phyloP scores from a whole-genome alignment of 306 rosid genomes.

The Trifolium pratense region DNA sequence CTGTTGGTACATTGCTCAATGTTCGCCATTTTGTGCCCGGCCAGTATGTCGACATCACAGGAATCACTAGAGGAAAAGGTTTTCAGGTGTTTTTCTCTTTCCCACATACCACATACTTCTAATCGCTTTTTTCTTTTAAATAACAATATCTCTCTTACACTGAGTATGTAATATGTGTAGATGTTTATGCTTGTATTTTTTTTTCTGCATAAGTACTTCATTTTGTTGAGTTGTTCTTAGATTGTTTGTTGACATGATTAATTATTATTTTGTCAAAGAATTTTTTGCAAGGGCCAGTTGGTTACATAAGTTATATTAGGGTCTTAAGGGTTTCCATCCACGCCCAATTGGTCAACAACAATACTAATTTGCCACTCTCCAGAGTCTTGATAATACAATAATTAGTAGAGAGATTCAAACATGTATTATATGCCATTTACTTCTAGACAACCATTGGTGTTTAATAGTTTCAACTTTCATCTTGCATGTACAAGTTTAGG shows the following conservation, averaged over 20 bases:
- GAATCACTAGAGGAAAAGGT: slow-evolving; percentile 93
- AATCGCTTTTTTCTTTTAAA: not conserved
- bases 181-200: no score
- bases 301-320: not conserved
- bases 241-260: slow-evolving; percentile 15
- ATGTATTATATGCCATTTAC: not conserved
- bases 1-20: slow-evolving; percentile 76
- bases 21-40: slow-evolving; percentile 99
- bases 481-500: slow-evolving; percentile 4
- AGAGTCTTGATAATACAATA: not conserved
- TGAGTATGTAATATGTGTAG: no score
- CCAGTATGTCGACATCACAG: slow-evolving; percentile 82
- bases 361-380: slow-evolving; percentile 5
- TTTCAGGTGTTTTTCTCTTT: slow-evolving; percentile 69
- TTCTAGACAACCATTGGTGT: not conserved
- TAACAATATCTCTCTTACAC: not conserved
- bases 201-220: no score
- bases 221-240: not conserved
- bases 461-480: not conserved
- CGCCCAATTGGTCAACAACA: slow-evolving; percentile 3
- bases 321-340: slow-evolving; percentile 14
- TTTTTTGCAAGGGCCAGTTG: not conserved
- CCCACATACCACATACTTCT: slow-evolving; percentile 16
- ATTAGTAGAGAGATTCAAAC: slow-evolving; percentile 14
- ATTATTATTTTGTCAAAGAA: slow-evolving; percentile 3